phyloP scores from a whole-genome alignment of 352 stramenopile genomes.

The Plasmopara muralis region DNA sequence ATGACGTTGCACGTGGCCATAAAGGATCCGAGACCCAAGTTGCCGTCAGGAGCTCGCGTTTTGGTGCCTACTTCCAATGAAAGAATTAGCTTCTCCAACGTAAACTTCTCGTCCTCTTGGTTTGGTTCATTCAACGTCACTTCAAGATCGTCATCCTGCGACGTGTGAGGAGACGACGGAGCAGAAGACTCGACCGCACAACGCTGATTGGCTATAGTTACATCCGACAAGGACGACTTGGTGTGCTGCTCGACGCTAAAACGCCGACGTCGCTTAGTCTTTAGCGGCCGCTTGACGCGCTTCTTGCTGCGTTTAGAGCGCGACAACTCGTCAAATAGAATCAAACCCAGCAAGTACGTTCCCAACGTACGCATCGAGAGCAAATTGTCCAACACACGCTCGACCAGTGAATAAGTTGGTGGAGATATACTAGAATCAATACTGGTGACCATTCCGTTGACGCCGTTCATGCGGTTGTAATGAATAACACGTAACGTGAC shows the following conservation, averaged over 20 bases:
- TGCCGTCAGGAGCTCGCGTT: constrained; percentile 25
- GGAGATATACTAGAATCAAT: constrained; percentile 1
- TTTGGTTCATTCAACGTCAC: constrained; percentile 42
- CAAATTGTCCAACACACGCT: constrained; percentile 36
- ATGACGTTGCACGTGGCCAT: constrained; percentile 51
- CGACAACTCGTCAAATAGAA: constrained; percentile 48
- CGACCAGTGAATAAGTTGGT: constrained; percentile 24
- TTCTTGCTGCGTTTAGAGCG: constrained; percentile 18
- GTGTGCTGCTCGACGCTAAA: constrained; percentile 15
- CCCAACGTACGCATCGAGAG: constrained; percentile 45
- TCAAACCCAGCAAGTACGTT: constrained; percentile 41
- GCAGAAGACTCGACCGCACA: constrained; percentile 11
- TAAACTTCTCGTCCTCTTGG: constrained; percentile 26
- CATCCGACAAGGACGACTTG: constrained; percentile 20
- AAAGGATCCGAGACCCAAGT: constrained; percentile 45
- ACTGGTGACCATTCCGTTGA: constrained; percentile 19
- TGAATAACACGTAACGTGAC: constrained; percentile 34
- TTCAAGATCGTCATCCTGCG: constrained; percentile 50
- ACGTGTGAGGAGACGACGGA: constrained; percentile 23
- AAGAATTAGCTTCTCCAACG: constrained; percentile 44
- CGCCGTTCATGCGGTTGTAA: constrained; percentile 19
- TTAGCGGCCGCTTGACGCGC: constrained; percentile 2
- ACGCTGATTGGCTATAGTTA: constrained; percentile 10
- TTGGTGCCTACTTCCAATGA: constrained; percentile 28
- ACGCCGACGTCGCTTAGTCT: constrained; percentile 15